Percentiles rank a stretch among this genome's conserved stretches.
Evolutionary conservation across 1,139 yeast species (phyloP).

Genomic region (Yamadazyma mexicana): DNA sequence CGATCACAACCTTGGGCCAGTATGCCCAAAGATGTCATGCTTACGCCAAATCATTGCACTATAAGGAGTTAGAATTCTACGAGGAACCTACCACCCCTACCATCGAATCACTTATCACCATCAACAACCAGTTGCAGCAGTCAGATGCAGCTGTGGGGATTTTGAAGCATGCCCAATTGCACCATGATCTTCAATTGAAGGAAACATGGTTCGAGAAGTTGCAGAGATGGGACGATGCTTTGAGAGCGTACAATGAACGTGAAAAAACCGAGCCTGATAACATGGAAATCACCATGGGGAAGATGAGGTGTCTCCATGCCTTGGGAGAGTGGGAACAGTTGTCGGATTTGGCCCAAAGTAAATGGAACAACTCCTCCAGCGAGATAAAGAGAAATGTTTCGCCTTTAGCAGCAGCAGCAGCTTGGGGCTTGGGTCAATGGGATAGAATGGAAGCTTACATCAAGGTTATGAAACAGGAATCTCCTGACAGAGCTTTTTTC

Average conservation of each 20-base stretch:
- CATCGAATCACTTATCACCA: constrained; percentile 86
- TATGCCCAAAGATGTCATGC: constrained; percentile 97
- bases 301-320: constrained; percentile 96
- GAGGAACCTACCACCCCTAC: constrained; percentile 92
- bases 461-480: constrained; percentile 83
- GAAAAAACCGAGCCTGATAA: constrained; percentile 56
- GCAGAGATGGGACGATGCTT: constrained; percentile 98
- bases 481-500: constrained; percentile 94
- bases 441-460: constrained; percentile 92
- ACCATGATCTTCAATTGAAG: constrained; percentile 86
- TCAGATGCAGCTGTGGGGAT: constrained; percentile 98
- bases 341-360: constrained; percentile 79
- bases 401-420: constrained; percentile 97
- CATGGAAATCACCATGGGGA: constrained; percentile 90
- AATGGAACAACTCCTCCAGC: constrained; percentile 74
- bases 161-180: constrained; percentile 90
- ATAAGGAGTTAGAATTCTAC: constrained; percentile 90
- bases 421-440: constrained; percentile 99
- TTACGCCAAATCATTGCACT: constrained; percentile 94
- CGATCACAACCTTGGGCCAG: constrained; percentile 83
- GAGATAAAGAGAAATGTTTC: constrained; percentile 87
- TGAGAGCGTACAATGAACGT: constrained; percentile 80
- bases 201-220: constrained; percentile 98
- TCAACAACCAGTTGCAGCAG: constrained; percentile 92
- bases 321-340: constrained; percentile 97